Evolutionary conservation across 306 rosid species (phyloP).

Genomic region (Corylus heterophylla): DNA sequence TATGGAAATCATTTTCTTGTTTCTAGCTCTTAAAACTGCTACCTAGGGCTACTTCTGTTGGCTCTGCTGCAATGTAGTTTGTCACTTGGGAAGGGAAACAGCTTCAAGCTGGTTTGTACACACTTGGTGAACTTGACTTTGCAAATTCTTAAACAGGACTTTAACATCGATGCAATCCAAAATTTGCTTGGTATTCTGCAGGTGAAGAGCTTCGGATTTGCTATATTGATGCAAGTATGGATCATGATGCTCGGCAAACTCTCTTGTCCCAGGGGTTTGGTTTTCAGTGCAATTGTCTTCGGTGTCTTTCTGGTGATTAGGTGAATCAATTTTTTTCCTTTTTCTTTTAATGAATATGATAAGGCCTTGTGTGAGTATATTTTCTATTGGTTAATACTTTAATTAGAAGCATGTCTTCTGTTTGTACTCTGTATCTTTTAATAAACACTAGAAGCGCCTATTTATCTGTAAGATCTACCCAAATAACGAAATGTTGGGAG

Average conservation of each 20-base stretch:
- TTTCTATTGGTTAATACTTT: neutral
- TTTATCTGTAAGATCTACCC: too few species aligned
- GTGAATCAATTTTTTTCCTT: neutral
- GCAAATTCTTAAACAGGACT: neutral
- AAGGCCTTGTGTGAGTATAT: neutral
- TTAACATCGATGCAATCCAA: neutral
- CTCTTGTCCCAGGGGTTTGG: conserved; percentile 70
- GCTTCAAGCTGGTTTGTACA: neutral
- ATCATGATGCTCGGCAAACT: conserved; percentile 61
- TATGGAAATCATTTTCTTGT: neutral
- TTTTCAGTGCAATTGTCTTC: conserved; percentile 69
- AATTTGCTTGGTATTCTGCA: conserved; percentile 24
- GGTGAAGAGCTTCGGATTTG: conserved; percentile 96
- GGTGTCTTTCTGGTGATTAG: conserved; percentile 68
- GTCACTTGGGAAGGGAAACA: neutral
- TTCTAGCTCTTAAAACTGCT: neutral
- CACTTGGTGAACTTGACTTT: neutral
- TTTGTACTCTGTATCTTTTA: neutral
- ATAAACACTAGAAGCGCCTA: too few species aligned
- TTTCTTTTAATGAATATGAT: neutral
- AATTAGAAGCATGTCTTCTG: neutral
- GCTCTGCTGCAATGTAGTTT: neutral
- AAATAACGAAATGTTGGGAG: too few species aligned
- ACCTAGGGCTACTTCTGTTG: neutral
- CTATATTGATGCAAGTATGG: conserved; percentile 86